Base-by-base conservation (phyloP, 768 basidiomycete genomes). In the Psilocybe tampanensis region DNA sequence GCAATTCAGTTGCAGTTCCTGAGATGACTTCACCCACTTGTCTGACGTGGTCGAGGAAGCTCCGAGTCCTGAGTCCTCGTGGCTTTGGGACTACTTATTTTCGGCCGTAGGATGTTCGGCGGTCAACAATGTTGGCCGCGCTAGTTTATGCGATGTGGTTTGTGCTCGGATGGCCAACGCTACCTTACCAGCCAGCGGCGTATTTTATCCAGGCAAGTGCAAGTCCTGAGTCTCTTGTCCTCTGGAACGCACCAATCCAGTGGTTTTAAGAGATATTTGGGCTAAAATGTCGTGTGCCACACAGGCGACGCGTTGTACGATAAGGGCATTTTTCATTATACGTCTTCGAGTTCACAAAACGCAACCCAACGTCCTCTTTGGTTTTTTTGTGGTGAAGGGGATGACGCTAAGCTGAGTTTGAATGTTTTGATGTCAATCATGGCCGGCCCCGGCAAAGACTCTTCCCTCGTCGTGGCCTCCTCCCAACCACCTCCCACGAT, bases 291-390 rank as follows among this genome's bases (percentile, higher is more conserved):
- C 36, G 36, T 6, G 3, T 34, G 13, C 9, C 1, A 5, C 17
- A 15, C 18, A 53, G 74, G 70, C 8, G 52, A 69, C 6, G 12
- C 62, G 6, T 47, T 70, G n/a, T 86, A 82, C 52, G 29, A 34
- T 0, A 65, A 70, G 15, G 83, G 80, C 55, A 74, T 81, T 21
- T 47, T 59, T 2, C 83, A 86, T 56, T 86, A 80, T 80, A 77
- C 81, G 0, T 66, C 67, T 22, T 82, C 83, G 3, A 85, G 81
- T 58, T 64, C 73, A 0, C 76, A 84, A 52, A 1, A 51, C 0
- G 64, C 86, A 0, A 68, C 73, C n/a, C n/a, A n/a, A n/a, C n/a
- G n/a, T n/a, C n/a, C n/a, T n/a, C n/a, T n/a, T n/a, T n/a, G n/a
- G n/a, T n/a, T n/a, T n/a, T n/a, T n/a, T n/a, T n/a, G n/a, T n/a